Conservation (phyloP, 345 rosid genomes). For the Citrus sp. region DNA sequence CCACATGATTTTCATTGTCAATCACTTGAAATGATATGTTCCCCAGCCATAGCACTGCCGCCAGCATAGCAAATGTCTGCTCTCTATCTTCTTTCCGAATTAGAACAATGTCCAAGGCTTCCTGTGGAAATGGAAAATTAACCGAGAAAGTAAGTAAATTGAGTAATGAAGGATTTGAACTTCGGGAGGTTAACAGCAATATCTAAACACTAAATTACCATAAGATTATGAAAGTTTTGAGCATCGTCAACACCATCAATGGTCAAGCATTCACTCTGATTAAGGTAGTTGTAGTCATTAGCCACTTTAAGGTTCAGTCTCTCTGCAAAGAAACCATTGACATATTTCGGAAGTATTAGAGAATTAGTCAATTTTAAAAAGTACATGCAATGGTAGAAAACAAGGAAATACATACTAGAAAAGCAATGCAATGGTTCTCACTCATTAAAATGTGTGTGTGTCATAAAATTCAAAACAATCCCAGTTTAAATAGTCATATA, state of each 20-base stretch:
- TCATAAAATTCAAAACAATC: too few relatives aligned
- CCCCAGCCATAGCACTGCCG: conserved; percentile 90
- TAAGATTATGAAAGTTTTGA: conserved; percentile 55
- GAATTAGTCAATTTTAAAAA: background rate
- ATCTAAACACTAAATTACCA: conserved; percentile 46
- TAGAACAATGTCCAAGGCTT: conserved; percentile 69
- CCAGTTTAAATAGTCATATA: too few relatives aligned
- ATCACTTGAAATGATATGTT: conserved; percentile 72
- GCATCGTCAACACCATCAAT: conserved; percentile 79
- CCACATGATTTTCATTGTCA: conserved; percentile 79
- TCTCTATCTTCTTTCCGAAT: conserved; percentile 77
- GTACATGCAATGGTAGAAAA: background rate
- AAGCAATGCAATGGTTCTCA: too few relatives aligned
- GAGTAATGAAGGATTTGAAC: background rate
- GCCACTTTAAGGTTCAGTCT: conserved; percentile 74
- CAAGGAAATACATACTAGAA: too few relatives aligned
- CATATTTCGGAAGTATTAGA: background rate
- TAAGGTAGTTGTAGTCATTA: conserved; percentile 74
- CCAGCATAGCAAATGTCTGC: conserved; percentile 70
- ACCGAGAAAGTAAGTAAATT: conserved; percentile 2
- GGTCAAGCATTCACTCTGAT: conserved; percentile 78
- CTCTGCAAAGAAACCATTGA: conserved; percentile 46
- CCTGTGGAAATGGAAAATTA: conserved; percentile 42
- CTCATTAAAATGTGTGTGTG: too few relatives aligned
- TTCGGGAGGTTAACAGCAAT: background rate